Conservation (phyloP, 192 early-diverging fungal genomes). For the Coemansia sp. region DNA sequence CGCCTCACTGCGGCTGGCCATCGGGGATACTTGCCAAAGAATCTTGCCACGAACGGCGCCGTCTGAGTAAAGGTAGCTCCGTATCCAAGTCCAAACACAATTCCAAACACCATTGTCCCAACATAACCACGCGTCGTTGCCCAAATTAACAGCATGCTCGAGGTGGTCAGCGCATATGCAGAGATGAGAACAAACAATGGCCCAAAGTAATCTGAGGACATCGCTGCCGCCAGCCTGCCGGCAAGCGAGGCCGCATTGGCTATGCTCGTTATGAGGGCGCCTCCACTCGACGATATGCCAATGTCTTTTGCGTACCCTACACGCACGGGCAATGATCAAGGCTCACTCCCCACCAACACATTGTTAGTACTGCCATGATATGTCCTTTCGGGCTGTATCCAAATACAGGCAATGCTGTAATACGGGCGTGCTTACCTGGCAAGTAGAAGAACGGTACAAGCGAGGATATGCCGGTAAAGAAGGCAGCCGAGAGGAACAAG, state of each 20-base stretch:
- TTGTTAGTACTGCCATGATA: not conserved
- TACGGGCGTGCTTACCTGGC: slow-evolving; percentile 50
- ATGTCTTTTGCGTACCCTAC: slow-evolving; percentile 35
- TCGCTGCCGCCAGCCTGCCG: slow-evolving; percentile 21
- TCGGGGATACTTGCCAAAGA: slow-evolving; percentile 48
- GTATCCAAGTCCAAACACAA: slow-evolving; percentile 46
- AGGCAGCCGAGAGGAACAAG: slow-evolving; percentile 18
- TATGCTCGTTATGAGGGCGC: slow-evolving; percentile 36
- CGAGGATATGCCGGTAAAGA: slow-evolving; percentile 38
- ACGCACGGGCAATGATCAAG: not conserved
- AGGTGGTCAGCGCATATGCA: slow-evolving; percentile 28
- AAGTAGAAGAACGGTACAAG: slow-evolving; percentile 46
- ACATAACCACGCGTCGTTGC: slow-evolving; percentile 26
- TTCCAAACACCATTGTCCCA: slow-evolving; percentile 48
- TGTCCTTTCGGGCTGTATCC: too few relatives aligned
- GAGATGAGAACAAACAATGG: slow-evolving; percentile 17
- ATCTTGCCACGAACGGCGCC: slow-evolving; percentile 38
- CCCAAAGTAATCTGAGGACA: slow-evolving; percentile 35
- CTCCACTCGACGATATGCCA: slow-evolving; percentile 22
- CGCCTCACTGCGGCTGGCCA: too few relatives aligned
- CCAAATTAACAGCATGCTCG: slow-evolving; percentile 35
- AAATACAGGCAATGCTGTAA: too few relatives aligned
- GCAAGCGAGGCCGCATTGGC: slow-evolving; percentile 38
- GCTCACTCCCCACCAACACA: not conserved
- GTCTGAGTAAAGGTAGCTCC: slow-evolving; percentile 49